Base-by-base conservation (phyloP, 345 rosid genomes). In the Rhodomyrtus tomentosa region DNA sequence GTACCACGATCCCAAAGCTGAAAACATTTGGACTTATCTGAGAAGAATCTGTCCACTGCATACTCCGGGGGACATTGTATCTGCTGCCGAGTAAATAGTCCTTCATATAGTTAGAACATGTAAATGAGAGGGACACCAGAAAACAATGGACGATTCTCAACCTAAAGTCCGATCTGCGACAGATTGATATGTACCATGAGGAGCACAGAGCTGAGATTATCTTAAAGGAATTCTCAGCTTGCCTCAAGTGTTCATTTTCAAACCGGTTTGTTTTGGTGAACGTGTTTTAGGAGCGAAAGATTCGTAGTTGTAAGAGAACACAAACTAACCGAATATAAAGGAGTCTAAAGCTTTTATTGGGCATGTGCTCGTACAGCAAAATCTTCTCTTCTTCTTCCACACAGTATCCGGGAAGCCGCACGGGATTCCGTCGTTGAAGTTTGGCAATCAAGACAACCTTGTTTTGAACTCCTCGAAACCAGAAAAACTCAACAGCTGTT, bases 371-470 rank as follows among this genome's bases (percentile, higher is more conserved):
- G 50, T 93, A 94, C 36, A 93, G 79, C 36, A 94, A 52, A 88
- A 94, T 91, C 86, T 89, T 89, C 49, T 95, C 95, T 18, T 90
- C 92, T 84, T 89, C 93, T 32, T 86, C 84, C n/a, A 90, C 92
- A 85, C 96, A 93, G 54, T 90, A 93, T 7, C 96, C 94, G 38
- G 92, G 80, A 85, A 93, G 93, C 55, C 91, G 89, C 24, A 92
- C 94, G 84, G 93, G 94, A 84, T 95, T 95, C 76, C 93, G 86
- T 53, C 92, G 96, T 82, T 95, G 96, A 84, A 93, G 96, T 81
- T 87, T 93, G 1, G 95, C 92, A 55, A 95, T 94, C 90, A 95
- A 82, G 72, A 88, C 82, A 21, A 92, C 92, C 86, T 94, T 96
- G 82, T 92, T 94, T 89, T 89, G 86, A 94, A 94, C 85, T 93